Base-by-base conservation (phyloP, 176 grass and related monocot species). In the Paspalum vaginatum region DNA sequence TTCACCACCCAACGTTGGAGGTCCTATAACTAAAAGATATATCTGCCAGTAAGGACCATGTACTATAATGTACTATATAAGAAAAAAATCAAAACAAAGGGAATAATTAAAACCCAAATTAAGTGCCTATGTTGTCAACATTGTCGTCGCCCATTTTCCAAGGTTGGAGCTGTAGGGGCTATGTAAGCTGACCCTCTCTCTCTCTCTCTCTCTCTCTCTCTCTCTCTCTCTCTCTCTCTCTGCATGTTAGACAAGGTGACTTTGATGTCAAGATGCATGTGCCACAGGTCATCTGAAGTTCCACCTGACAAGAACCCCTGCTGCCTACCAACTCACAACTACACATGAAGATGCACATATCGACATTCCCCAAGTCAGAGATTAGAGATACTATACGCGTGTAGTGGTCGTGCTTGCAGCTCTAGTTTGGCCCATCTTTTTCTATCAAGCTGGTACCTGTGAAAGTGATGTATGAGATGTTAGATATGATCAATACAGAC, bases 251-350 rank as follows among this genome's bases (percentile, higher is more conserved):
- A 65, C 58, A 68, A 1, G 61, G 21, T 61, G 69, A 80, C 69
- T 66, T 83, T 55, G 55, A 74, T 80, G 61, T 55, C 81, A 80
- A 74, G 68, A 75, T 48, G 55, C 63, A 89, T 89, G 87, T 85
- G 47, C 39, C 72, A 70, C 48, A 32, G 62, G 82, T 25, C 71
- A 16, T 80, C 81, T 69, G 52, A 84, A 84, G 25, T 62, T 62
- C 81, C 40, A 73, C 68, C 54, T 79, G 86, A 88, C 32, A 84
- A 51, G 81, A 14, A 88, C 76, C 76, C 51, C 25, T 84, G 87
- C 81, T 63, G 22, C 62, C 62, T 80, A 85, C 76, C 81, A 80
- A 88, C 70, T 57, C 54, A 69, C 53, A 85, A 7, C 46, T 8
- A 79, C 62, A 69, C 79, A 81, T 74, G 64, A 51, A 42, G 47